Base-by-base conservation (phyloP, 768 basidiomycete species). In the Chalciporus piperatus region DNA sequence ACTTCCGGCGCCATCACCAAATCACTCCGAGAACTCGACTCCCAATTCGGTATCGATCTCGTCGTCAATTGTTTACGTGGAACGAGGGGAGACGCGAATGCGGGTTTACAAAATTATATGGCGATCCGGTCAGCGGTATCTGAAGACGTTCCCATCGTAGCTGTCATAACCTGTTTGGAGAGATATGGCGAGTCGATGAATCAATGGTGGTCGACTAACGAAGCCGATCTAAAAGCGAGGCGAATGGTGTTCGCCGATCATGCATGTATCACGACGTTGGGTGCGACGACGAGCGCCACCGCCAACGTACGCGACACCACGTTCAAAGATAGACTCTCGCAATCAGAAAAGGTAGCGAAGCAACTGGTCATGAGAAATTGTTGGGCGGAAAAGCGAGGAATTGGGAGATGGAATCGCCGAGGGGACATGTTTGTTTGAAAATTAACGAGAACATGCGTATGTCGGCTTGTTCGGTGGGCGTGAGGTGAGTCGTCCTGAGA, bases 141-240 rank as follows among this genome's bases (percentile, higher is more conserved):
- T 1, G 64, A 64, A 30, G 64, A 68, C 33, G 68, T 70, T 2
- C 66, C 63, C 1, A 67, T 72, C 51, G 66, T 68, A 7, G 56
- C 61, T 0, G 63, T 68, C 12, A 52, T 70, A 10, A 70, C 63
- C 1, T 65, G 66, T 46, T 50, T 70, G 16, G 71, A 71, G 55
- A 62, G 61, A 33, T 66, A 63, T 28, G 39, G 62, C 16, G 57
- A 60, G 16, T 56, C 65, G 44, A 73, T 72, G 65, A 61, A 55
- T 14, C 63, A 64, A 38, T 77, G 76, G 76, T 76, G 74, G 75
- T 55, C 54, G 28, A 54, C 57, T 39, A 74, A 76, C 55, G 54
- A 73, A 46, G 54, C 53, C n/a, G 54, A 52, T 19, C 66, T 77
- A 44, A 63, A 62, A 37, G 50, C 50, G 4, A 51, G 70, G 32